Evolutionary conservation across 106 monocot genomes (phyloP).

Genomic region (Dendrobium officinale): DNA sequence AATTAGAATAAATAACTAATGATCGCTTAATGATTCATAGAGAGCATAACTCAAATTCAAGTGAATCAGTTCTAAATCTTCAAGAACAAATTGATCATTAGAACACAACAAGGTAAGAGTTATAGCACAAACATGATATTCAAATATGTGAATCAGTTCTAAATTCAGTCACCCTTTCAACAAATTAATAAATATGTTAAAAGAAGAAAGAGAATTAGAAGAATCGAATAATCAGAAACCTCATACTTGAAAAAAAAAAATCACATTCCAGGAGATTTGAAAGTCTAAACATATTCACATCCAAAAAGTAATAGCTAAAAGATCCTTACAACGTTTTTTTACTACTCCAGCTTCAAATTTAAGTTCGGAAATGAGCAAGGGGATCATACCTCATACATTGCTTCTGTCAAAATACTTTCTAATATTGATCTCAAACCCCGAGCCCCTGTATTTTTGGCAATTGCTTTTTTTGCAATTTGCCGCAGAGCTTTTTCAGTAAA

Average conservation of each 20-base stretch:
- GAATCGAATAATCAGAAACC: background rate
- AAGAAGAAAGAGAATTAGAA: background rate
- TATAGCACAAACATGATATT: background rate
- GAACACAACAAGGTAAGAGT: background rate
- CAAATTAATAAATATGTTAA: background rate
- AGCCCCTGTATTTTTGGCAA: slow-evolving; percentile 67
- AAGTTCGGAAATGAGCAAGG: background rate
- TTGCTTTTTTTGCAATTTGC: slow-evolving; percentile 71
- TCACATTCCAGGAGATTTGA: background rate
- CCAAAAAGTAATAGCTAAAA: background rate
- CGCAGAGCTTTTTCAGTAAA: slow-evolving; percentile 56
- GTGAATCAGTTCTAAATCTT: too few species aligned
- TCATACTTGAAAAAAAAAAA: background rate
- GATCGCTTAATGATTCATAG: too few species aligned
- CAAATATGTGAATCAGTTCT: background rate
- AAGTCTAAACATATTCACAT: background rate
- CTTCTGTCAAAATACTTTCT: slow-evolving; percentile 70
- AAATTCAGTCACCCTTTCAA: background rate
- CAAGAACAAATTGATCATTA: background rate
- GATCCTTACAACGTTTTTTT: background rate
- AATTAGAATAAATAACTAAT: too few species aligned
- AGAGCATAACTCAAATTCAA: too few species aligned
- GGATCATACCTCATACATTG: slow-evolving; percentile 67
- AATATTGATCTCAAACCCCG: slow-evolving; percentile 71
- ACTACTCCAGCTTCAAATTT: background rate